Evolutionary conservation across 1,284 basidiomycete genomes (phyloP), one percentile per base, ranked within the genome.

Genomic region (Leucoagaricus sp.): DNA sequence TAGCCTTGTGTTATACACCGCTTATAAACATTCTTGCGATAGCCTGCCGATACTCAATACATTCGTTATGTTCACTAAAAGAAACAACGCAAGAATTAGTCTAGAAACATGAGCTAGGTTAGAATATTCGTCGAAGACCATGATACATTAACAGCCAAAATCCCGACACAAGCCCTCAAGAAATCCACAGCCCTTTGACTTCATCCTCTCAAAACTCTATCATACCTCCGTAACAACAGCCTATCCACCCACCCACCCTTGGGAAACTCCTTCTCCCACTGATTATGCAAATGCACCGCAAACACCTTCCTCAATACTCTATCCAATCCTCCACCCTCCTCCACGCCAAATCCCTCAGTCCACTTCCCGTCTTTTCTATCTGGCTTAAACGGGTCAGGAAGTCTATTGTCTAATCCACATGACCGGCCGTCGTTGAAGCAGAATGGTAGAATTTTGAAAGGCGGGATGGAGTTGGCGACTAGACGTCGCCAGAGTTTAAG

Each of bases 361-460:
- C 85, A 81, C 61, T 78, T 69, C 31, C 83, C 86, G 25, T 77
- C 74, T 2, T 65, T 62, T 15, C 84, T 81, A 65, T 94, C 91
- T 0, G 80, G 67, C 15, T 61, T 67, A 72, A 97, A 97, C 0
- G 95, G 94, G 66, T 96, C 93, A 0, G 95, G 95, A 12, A 97
- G 82, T 4, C 93, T 82, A 63, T 94, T 95, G 72, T 96, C 93
- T 15, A 91, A 77, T n/a, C 93, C 79, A 71, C 94, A 97, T 21
- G 91, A 92, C 19, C 91, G 82, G 2, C 86, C 93, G 66, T 98
- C 95, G 61, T 86, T 86, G 70, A 97, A 94, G 75, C 94, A 98
- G 78, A 89, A 97, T 0, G 95, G 95, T 4, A 98, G 82, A 46
- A 97, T 80, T 66, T 91, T 87, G 79, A 97, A 96, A 0, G 95